Evolutionary conservation across 306 rosid species (phyloP), one percentile per base, ranked within the genome.

Genomic region (Sphenostylis stenocarpa): DNA sequence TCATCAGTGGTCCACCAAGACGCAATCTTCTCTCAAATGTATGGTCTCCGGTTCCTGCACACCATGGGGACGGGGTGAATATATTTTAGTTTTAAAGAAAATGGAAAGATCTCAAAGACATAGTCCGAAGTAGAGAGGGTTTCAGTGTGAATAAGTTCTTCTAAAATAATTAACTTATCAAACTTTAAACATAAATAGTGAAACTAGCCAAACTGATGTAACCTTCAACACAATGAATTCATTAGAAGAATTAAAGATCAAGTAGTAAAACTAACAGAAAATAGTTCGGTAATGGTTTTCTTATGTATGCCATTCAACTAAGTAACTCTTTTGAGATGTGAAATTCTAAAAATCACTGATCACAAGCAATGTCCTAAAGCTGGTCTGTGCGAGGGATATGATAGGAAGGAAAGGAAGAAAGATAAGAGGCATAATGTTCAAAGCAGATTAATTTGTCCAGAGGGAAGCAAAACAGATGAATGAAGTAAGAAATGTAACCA

Each of bases 31-130:
- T 79, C 80, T 92, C 97, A 89, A 90, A 95, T 64, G 97, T 60
- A 77, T 95, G 98, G 84, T 95, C 98, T 67, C 98, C 96, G 10
- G 97, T 95, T 81, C 98, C 98, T 92, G 80, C 75, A 64, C 33
- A 6, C 10, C 17, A 3, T 15, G 45, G 45, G 16, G 39, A 4
- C 33, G 38, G 10, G 9, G n/a, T 0, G 45, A 16, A 52, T 64
- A 41, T 62, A 33, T 29, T 26, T 28, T 15, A 61, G 24, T 62
- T 62, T 53, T 52, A 70, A 72, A 43, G 43, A 31, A 79, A 75
- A 70, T 16, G 19, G 36, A 29, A 76, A 67, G 55, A 26, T 77
- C 69, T 47, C 36, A 77, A 73, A 76, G 38, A 70, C 67, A 80
- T 20, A n/a, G n/a, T n/a, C n/a, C n/a, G n/a, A n/a, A 71, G 28